These are phyloP conservation scores for Metschnikowia matae DNA, from an alignment of 805 yeast genomes.

Conservation along the genomic window DNA sequence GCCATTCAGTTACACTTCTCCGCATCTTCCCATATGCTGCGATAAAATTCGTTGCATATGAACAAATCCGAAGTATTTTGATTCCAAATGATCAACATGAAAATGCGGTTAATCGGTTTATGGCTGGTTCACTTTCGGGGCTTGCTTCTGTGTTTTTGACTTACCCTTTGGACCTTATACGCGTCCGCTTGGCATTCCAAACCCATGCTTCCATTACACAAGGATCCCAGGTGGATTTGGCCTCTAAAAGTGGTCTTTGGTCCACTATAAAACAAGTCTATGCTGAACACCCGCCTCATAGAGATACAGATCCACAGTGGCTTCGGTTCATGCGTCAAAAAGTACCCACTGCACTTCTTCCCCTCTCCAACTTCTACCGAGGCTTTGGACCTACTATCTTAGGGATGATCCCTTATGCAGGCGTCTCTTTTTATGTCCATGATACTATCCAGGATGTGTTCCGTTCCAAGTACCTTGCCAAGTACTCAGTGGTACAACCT, in stretches of 20 bases:
- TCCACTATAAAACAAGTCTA: constrained; percentile 32
- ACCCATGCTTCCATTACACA: constrained; percentile 38
- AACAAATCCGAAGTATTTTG: constrained; percentile 75
- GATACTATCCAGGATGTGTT: constrained; percentile 86
- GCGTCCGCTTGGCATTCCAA: constrained; percentile 90
- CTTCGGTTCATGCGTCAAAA: constrained; percentile 30
- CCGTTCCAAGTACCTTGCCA: constrained; percentile 53
- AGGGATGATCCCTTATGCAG: constrained; percentile 98
- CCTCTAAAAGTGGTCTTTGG: constrained; percentile 12
- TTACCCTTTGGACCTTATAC: constrained; percentile 84
- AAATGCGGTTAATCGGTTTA: constrained; percentile 71
- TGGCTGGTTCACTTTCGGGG: constrained; percentile 91
- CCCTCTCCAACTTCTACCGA: constrained; percentile 73
- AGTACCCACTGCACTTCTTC: constrained; percentile 29
- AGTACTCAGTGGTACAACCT: constrained; percentile 42
- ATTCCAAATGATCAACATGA: constrained; percentile 76
- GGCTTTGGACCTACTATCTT: constrained; percentile 92
- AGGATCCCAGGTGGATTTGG: too few species aligned
- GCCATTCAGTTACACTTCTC: constrained; percentile 89
- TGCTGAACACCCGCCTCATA: constrained; percentile 35
- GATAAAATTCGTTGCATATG: constrained; percentile 92
- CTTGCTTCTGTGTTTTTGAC: constrained; percentile 81
- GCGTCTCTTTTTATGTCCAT: constrained; percentile 93
- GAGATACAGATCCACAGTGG: constrained; percentile 34
- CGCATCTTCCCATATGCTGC: constrained; percentile 97